Conservation (phyloP, 495 filamentous ascomycete genomes). For the Penicillium bovifimosum region DNA sequence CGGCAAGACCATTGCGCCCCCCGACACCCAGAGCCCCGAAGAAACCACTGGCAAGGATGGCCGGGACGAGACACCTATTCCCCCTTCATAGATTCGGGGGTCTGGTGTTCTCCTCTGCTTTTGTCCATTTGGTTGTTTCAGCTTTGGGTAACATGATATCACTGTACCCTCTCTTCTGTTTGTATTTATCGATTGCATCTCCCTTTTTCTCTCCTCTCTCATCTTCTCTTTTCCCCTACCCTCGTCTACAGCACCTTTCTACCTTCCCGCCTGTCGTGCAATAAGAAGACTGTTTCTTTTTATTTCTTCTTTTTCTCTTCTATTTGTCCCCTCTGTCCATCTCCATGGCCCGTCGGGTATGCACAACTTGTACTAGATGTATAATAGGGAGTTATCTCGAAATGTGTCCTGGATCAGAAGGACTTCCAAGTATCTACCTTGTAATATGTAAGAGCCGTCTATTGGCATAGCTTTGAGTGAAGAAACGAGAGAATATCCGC, state of each 20-base stretch:
- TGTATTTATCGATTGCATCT: slow-evolving; percentile 38
- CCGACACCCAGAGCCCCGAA: slow-evolving; percentile 40
- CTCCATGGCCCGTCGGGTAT: slow-evolving; percentile 1
- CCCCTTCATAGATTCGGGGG: slow-evolving; percentile 31
- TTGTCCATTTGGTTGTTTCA: slow-evolving; percentile 14
- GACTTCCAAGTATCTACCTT: slow-evolving; percentile 6
- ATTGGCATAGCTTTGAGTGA: too few relatives aligned
- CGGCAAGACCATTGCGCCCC: slow-evolving; percentile 50
- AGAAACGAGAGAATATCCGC: too few relatives aligned
- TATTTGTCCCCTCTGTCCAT: background rate
- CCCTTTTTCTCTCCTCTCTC: slow-evolving; percentile 23
- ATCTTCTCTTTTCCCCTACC: slow-evolving; percentile 19
- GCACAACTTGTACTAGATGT: slow-evolving; percentile 7
- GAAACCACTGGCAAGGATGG: slow-evolving; percentile 37
- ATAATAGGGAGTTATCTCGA: slow-evolving; percentile 10
- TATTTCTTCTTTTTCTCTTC: slow-evolving; percentile 4
- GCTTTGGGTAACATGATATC: slow-evolving; percentile 25
- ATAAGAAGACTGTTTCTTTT: slow-evolving; percentile 7
- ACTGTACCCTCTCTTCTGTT: slow-evolving; percentile 27
- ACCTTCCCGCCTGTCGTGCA: slow-evolving; percentile 8
- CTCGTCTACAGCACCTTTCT: slow-evolving; percentile 13
- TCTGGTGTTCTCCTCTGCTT: slow-evolving; percentile 8
- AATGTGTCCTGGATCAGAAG: background rate
- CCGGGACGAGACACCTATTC: slow-evolving; percentile 40
- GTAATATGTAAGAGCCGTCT: background rate